phyloP scores from a whole-genome alignment of 83 land plant genomes.

The Picea abies region DNA sequence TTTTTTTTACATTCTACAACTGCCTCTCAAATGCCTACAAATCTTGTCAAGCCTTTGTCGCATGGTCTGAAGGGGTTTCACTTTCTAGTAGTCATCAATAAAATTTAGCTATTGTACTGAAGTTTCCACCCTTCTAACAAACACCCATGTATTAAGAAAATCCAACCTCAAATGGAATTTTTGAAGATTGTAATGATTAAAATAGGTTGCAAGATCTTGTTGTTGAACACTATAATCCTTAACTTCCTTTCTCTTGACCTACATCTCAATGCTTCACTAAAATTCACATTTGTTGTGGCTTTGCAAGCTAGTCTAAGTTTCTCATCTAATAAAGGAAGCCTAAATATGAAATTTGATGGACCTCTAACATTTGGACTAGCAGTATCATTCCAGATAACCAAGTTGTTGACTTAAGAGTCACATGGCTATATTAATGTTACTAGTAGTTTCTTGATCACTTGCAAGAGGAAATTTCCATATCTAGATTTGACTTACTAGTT shows the following conservation, averaged over 20 bases:
- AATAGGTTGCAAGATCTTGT: conserved; percentile 28
- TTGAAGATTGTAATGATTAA: conserved; percentile 33
- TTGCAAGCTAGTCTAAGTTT: conserved; percentile 17
- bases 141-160: conserved; percentile 58
- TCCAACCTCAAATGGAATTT: conserved; percentile 40
- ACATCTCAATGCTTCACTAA: conserved; percentile 70
- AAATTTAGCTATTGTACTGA: no score
- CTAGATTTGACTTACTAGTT: conserved; percentile 62
- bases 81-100: conserved; percentile 17
- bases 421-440: conserved; percentile 51
- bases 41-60: conserved; percentile 55
- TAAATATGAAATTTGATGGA: conserved; percentile 11
- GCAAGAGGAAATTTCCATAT: conserved; percentile 62
- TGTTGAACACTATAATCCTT: conserved; percentile 42
- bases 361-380: conserved; percentile 42
- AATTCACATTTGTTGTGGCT: conserved; percentile 66
- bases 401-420: conserved; percentile 38
- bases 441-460: conserved; percentile 72
- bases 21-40: conserved; percentile 58
- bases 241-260: conserved; percentile 44
- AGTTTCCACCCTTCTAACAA: conserved; percentile 12
- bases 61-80: conserved; percentile 37
- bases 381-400: conserved; percentile 57
- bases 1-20: no score
- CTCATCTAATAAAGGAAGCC: conserved; percentile 56